Conservation (phyloP, 441 rosid genomes). For the Viola pubescens region DNA sequence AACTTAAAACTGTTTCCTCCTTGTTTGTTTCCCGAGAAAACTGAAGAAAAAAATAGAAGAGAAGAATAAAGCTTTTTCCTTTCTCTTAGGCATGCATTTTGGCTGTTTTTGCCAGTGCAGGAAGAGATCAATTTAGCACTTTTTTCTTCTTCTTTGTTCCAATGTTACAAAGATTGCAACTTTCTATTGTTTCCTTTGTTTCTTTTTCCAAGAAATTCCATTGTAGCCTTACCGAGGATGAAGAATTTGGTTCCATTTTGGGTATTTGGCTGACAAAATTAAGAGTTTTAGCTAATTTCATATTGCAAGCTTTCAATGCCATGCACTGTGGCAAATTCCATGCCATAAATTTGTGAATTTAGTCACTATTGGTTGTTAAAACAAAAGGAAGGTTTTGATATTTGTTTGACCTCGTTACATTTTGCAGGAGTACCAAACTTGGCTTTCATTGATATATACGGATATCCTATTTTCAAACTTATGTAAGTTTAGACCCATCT, state of each 20-base stretch:
- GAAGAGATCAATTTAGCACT: neutral
- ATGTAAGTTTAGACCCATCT: too few relatives aligned
- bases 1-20: neutral
- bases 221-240: neutral
- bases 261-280: neutral
- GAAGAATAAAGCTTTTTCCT: neutral
- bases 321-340: too few relatives aligned
- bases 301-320: too few relatives aligned
- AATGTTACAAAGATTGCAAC: too few relatives aligned
- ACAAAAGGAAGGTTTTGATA: neutral
- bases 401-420: neutral
- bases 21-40: slow-evolving; percentile 8
- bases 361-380: neutral
- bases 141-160: neutral
- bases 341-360: neutral
- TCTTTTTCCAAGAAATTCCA: neutral
- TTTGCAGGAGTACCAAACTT: slow-evolving; percentile 14
- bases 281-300: too few relatives aligned
- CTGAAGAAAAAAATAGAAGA: neutral
- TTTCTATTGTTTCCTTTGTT: too few relatives aligned
- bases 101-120: neutral
- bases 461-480: neutral
- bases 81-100: neutral
- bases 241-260: neutral
- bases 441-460: neutral